Conservation (phyloP, 148 eudicot species). For the Talinum fruticosum region DNA sequence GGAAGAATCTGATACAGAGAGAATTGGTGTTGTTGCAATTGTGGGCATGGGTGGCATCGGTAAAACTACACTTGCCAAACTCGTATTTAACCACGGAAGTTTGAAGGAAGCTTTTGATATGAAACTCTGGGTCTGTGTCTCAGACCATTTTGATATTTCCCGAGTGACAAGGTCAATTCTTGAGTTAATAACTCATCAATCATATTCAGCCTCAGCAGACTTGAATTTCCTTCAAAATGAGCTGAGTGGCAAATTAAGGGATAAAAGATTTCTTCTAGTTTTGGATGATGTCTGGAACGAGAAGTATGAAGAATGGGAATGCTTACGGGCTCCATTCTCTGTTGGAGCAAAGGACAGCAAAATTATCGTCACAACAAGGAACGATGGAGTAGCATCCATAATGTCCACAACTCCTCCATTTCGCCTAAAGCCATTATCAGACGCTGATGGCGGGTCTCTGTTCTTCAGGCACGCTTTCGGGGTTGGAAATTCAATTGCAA, state of each 20-base stretch:
- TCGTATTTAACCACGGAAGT: no score
- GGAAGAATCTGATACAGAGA: no score
- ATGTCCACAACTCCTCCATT: constrained; percentile 8
- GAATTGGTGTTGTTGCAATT: no score
- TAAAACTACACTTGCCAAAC: no score
- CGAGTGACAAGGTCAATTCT: constrained; percentile 20
- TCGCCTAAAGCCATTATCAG: no score
- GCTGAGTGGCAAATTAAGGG: background rate
- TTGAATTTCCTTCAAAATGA: background rate
- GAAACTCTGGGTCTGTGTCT: constrained; percentile 20
- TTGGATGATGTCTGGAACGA: no score
- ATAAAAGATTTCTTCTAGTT: no score
- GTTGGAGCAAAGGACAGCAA: constrained; percentile 16
- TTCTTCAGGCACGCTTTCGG: constrained; percentile 16
- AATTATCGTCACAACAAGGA: constrained; percentile 23
- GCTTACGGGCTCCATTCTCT: constrained; percentile 4
- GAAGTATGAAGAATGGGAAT: constrained; percentile 1
- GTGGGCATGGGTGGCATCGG: no score
- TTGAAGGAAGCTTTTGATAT: no score
- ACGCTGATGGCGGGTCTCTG: constrained; percentile 14
- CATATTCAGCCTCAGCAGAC: background rate
- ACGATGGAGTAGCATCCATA: constrained; percentile 7
- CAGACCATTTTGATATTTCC: constrained; percentile 12
- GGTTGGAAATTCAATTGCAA: background rate
- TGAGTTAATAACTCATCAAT: background rate